Conservation (phyloP, 2,329 filamentous ascomycete genomes). For the Tolypocladium endophyticum region DNA sequence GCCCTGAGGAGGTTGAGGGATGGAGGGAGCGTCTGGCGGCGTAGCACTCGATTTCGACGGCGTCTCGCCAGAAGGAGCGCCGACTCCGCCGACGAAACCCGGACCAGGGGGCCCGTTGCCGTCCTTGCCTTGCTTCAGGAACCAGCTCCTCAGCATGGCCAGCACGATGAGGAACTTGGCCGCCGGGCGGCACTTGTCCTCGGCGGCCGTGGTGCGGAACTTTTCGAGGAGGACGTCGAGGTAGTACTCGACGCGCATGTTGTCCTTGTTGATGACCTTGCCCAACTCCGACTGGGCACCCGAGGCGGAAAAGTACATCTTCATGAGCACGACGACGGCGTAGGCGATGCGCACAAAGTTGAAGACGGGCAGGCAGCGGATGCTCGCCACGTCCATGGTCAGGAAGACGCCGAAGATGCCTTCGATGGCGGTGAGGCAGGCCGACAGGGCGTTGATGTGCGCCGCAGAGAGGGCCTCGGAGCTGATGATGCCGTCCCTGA, state of each 20-base stretch:
- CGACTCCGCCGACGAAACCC: conserved; percentile 4
- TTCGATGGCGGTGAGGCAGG: conserved; percentile 58
- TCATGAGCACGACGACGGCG: conserved; percentile 61
- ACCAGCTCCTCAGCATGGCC: conserved; percentile 61
- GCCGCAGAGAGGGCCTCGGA: conserved; percentile 32
- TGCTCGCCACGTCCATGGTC: conserved; percentile 43
- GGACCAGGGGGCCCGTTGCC: not conserved
- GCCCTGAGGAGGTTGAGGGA: conserved; percentile 12
- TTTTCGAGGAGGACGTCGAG: conserved; percentile 60
- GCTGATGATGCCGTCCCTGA: conserved; percentile 30
- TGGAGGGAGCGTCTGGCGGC: not conserved
- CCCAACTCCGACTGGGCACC: conserved; percentile 55
- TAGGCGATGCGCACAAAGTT: conserved; percentile 64
- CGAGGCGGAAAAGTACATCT: conserved; percentile 59
- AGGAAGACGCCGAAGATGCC: conserved; percentile 56
- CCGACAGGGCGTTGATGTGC: conserved; percentile 56
- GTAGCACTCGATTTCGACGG: not conserved
- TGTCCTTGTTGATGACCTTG: conserved; percentile 56
- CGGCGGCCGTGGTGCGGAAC: conserved; percentile 52
- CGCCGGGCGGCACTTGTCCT: conserved; percentile 53
- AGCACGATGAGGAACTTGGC: conserved; percentile 63
- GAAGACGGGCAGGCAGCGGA: conserved; percentile 59
- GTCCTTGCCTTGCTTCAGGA: conserved; percentile 37
- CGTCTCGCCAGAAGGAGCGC: conserved; percentile 4
- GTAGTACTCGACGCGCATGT: conserved; percentile 55